Evolutionary conservation across 192 early-diverging fungal species (phyloP).

Genomic region (Thamnidium elegans): DNA sequence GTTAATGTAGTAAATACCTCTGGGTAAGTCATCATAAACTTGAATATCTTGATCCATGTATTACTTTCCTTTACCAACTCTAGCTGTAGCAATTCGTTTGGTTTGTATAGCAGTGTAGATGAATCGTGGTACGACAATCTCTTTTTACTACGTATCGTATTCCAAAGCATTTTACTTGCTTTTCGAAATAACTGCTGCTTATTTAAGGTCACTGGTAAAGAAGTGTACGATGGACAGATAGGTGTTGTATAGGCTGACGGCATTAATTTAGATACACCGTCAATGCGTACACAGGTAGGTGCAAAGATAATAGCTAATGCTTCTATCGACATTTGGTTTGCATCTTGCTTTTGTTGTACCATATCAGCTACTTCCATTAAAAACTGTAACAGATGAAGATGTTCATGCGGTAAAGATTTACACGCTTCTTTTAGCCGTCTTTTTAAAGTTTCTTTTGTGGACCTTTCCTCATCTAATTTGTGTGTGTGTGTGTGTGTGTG

Average conservation of each 20-base stretch:
- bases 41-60: constrained; percentile 6
- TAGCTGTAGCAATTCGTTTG: constrained; percentile 9
- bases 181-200: neutral
- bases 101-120: neutral
- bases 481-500: neutral
- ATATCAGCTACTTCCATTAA: neutral
- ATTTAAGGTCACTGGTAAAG: neutral
- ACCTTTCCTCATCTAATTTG: neutral
- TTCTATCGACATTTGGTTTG: constrained; percentile 12
- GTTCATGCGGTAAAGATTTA: neutral
- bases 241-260: neutral
- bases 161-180: neutral
- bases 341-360: constrained; percentile 3
- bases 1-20: neutral
- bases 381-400: constrained; percentile 6
- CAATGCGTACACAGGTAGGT: constrained; percentile 2
- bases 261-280: neutral
- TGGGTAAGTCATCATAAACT: neutral
- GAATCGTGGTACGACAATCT: neutral
- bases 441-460: neutral
- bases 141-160: neutral
- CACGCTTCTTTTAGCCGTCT: neutral
- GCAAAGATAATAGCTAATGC: constrained; percentile 12
- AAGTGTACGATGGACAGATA: neutral
- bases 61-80: constrained; percentile 3